Evolutionary conservation across 2,329 filamentous ascomycete genomes (phyloP), one percentile per base, ranked within the genome.

Genomic region (Aspergillus sp.): DNA sequence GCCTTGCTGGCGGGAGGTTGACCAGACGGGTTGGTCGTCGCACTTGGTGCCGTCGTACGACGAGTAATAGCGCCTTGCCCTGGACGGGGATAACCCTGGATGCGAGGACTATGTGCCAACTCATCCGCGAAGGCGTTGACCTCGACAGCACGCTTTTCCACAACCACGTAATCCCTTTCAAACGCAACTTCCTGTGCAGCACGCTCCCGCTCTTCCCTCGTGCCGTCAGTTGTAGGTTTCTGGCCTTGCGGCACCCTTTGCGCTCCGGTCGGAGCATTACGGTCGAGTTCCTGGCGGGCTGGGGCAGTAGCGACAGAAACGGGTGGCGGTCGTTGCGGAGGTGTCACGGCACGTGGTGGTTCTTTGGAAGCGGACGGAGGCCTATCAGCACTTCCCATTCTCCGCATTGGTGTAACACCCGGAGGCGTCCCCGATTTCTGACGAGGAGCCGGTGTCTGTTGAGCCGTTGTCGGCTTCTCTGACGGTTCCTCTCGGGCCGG

Each of bases 51-150:
- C 0, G 90, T 93, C 13, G 86, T 82, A 55, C 90, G 81, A 48
- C 90, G 84, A 39, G 85, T 73, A 61, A 93, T 81, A 19, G 81
- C 76, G 7, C 81, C 72, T 53, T 83, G 79, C 5, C 78, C 74
- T 38, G 79, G 75, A 71, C 63, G 20, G 68, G 77, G 66, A 50
- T 76, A 64, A 20, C 62, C 70, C 55, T 80, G 77, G 19, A 83
- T 70, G 44, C 83, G 83, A 43, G 87, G 86, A 60, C 87, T 91
- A 45, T 90, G 86, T 41, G 89, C 90, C 63, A 98, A 75, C 69
- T 97, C 91, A 67, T 98, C 93, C 19, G 93, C 93, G 60, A 98
- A 86, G 2, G 93, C 93, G 66, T 98, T 97, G 44, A 98, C 91
- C 67, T 97, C 91, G 9, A 98, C 90, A 17, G 90, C 86, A 55